phyloP scores from a whole-genome alignment of 2,329 filamentous ascomycete species.

The Colletotrichum sp. region DNA sequence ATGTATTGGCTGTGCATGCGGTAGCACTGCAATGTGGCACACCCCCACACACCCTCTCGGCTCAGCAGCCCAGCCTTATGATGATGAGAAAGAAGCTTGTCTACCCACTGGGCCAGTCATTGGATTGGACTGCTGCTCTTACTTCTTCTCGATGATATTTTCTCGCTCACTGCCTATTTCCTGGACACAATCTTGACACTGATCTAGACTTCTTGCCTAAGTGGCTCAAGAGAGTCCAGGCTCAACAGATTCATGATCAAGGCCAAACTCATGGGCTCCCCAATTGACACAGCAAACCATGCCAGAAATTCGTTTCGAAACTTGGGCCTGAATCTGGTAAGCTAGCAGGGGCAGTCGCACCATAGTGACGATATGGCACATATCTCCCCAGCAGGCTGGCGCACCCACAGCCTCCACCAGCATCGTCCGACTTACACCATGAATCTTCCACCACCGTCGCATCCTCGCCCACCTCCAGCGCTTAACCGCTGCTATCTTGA shows the following conservation, averaged over 20 bases:
- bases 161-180: not conserved
- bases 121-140: not conserved
- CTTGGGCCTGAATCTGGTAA: not conserved
- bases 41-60: not conserved
- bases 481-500: not conserved
- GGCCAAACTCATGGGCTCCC: too few relatives aligned
- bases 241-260: not conserved
- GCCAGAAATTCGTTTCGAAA: not conserved
- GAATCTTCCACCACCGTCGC: not conserved
- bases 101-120: not conserved
- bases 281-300: not conserved
- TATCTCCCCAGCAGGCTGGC: not conserved
- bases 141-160: not conserved
- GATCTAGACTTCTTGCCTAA: not conserved
- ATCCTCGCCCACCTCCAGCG: not conserved
- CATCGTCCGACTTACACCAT: not conserved
- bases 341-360: not conserved
- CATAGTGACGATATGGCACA: not conserved
- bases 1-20: not conserved
- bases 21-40: constrained; percentile 1
- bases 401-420: constrained; percentile 8
- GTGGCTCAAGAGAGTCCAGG: not conserved
- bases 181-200: not conserved
- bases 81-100: not conserved
- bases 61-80: not conserved